Evolutionary conservation across 2,329 filamentous ascomycete species (phyloP).

Genomic region (Stachybotrys elegans): DNA sequence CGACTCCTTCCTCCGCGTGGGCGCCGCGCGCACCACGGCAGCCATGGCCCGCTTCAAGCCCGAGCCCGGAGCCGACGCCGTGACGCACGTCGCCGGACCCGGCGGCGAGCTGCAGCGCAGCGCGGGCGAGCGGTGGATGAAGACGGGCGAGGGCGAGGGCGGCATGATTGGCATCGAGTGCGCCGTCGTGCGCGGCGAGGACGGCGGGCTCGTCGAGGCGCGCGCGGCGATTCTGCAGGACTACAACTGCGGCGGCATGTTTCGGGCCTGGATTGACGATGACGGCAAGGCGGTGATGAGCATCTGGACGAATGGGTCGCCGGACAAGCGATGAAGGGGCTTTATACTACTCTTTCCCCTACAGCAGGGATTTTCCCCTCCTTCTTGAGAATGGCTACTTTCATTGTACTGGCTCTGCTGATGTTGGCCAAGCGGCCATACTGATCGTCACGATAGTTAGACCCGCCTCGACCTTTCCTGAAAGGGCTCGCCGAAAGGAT

Average conservation of each 20-base stretch:
- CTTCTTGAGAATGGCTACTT: too few relatives aligned
- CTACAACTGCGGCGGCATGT: constrained; percentile 86
- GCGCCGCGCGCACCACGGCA: constrained; percentile 66
- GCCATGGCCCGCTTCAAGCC: constrained; percentile 64
- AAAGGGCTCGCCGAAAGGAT: constrained; percentile 16
- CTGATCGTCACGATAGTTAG: too few relatives aligned
- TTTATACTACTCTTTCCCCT: too few relatives aligned
- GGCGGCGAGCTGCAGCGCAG: constrained; percentile 69
- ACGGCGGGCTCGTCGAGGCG: constrained; percentile 35
- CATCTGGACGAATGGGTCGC: constrained; percentile 25
- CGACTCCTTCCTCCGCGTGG: constrained; percentile 74
- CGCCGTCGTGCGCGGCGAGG: constrained; percentile 37
- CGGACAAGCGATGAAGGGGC: constrained; percentile 11
- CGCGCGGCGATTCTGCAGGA: constrained; percentile 61
- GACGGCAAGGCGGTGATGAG: constrained; percentile 52
- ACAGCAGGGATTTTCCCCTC: too few relatives aligned
- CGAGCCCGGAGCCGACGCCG: constrained; percentile 48
- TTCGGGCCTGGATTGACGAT: constrained; percentile 69
- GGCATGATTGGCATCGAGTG: constrained; percentile 80
- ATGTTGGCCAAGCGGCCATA: too few relatives aligned
- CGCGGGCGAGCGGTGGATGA: constrained; percentile 67
- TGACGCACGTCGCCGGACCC: constrained; percentile 63
- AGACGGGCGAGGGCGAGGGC: constrained; percentile 73
- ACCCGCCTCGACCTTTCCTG: constrained; percentile 6
- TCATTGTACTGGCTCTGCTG: too few relatives aligned